These are phyloP conservation scores for Tephrocybe sp. DNA, from an alignment of 768 basidiomycete genomes.

Conservation along the genomic window DNA sequence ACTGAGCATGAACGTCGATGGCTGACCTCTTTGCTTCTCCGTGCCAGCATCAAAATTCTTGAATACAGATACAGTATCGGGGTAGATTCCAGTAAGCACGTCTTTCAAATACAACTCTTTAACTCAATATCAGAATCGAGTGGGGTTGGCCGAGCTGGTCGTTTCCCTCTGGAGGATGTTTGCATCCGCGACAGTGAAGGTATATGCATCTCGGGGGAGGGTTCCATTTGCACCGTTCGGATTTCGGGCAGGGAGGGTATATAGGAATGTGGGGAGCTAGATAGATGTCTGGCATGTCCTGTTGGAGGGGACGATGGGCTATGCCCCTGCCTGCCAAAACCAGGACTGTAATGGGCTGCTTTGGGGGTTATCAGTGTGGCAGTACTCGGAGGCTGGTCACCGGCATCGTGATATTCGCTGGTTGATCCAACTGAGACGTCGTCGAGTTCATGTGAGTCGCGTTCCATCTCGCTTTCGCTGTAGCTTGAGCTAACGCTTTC, in stretches of 20 bases:
- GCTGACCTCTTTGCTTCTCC: too few relatives aligned
- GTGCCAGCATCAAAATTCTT: too few relatives aligned
- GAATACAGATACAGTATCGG: too few relatives aligned
- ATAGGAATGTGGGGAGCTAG: conserved; percentile 32
- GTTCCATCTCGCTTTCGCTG: conserved; percentile 36
- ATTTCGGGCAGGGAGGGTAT: conserved; percentile 32
- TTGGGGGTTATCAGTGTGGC: conserved; percentile 16
- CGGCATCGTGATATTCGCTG: neutral
- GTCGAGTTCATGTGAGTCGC: conserved; percentile 42
- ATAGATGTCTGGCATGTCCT: conserved; percentile 30
- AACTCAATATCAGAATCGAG: too few relatives aligned
- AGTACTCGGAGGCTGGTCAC: neutral
- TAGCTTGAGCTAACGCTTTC: conserved; percentile 48
- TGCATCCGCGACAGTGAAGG: conserved; percentile 24
- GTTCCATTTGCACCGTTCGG: conserved; percentile 53
- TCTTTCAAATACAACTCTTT: too few relatives aligned
- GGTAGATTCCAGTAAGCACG: too few relatives aligned
- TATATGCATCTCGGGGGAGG: conserved; percentile 52
- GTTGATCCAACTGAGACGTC: conserved; percentile 30
- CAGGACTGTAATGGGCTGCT: conserved; percentile 6
- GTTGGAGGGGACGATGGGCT: neutral
- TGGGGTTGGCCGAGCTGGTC: neutral
- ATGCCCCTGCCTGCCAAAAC: neutral
- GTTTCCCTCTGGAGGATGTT: conserved; percentile 2
- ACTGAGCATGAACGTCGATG: too few relatives aligned